Percentiles rank a stretch among this genome's conserved stretches.
phyloP scores from a whole-genome alignment of 2,329 filamentous ascomycete species.

The Ampelomyces quisqualis region DNA sequence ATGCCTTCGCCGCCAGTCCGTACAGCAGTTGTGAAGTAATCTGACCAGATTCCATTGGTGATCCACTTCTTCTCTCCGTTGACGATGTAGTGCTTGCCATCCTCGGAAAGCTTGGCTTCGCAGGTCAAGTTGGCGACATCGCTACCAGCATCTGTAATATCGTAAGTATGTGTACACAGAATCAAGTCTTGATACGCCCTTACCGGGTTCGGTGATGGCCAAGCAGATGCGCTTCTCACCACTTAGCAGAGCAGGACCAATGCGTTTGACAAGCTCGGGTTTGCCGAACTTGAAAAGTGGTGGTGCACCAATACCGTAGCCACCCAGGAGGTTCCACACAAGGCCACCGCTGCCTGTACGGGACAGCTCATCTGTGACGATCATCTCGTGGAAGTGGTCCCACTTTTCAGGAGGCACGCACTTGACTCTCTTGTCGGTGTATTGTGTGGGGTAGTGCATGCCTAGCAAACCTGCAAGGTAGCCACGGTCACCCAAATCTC shows the following conservation, averaged over 20 bases:
- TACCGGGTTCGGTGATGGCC: constrained; percentile 82
- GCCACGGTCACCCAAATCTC: constrained; percentile 88
- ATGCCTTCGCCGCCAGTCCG: constrained; percentile 86
- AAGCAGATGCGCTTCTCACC: constrained; percentile 98
- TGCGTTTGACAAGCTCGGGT: constrained; percentile 79
- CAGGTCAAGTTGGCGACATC: constrained; percentile 95
- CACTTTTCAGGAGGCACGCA: constrained; percentile 84
- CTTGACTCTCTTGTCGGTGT: constrained; percentile 69
- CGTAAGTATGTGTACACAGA: constrained; percentile 8
- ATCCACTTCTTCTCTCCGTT: constrained; percentile 99
- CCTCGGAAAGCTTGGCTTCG: constrained; percentile 90
- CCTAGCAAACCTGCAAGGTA: constrained; percentile 93
- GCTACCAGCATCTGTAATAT: constrained; percentile 74
- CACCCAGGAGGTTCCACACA: constrained; percentile 95
- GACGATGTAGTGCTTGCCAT: constrained; percentile 98
- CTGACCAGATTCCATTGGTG: constrained; percentile 93
- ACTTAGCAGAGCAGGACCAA: constrained; percentile 81
- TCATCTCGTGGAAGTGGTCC: constrained; percentile 98
- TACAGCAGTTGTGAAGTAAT: constrained; percentile 97
- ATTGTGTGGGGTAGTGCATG: constrained; percentile 74
- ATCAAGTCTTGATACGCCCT: not conserved
- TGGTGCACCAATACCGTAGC: constrained; percentile 93
- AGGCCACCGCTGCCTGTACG: constrained; percentile 86
- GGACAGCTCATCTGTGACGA: constrained; percentile 91
- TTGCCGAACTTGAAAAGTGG: constrained; percentile 90